Percentiles rank a stretch among this genome's conserved stretches.
Evolutionary conservation across 2,329 filamentous ascomycete species (phyloP).

Genomic region (Tolypocladium album): DNA sequence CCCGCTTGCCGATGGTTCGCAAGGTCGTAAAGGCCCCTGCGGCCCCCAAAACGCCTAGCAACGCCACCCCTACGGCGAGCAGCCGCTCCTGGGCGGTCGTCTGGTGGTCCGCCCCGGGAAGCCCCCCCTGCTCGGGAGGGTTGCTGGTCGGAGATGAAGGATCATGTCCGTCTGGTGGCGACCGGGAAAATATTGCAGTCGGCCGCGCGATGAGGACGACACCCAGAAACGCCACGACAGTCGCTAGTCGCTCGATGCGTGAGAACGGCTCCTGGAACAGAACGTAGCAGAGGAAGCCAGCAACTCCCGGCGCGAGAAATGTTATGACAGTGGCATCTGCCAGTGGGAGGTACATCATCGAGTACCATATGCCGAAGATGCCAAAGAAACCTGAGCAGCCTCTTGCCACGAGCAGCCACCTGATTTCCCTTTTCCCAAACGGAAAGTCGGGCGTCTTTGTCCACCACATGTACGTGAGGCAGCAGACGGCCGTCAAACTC

Average conservation of each 20-base stretch:
- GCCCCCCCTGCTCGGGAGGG: constrained; percentile 2
- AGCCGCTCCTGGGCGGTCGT: constrained; percentile 54
- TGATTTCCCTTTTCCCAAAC: constrained; percentile 55
- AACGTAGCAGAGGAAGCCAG: constrained; percentile 71
- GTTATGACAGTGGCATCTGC: constrained; percentile 85
- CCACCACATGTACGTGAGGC: constrained; percentile 64
- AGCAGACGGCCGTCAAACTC: constrained; percentile 57
- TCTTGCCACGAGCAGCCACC: constrained; percentile 56
- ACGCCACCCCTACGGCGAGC: constrained; percentile 56
- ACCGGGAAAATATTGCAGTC: constrained; percentile 36
- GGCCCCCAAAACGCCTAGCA: constrained; percentile 68
- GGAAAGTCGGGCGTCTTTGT: constrained; percentile 57
- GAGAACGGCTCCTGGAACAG: constrained; percentile 69
- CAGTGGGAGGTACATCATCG: constrained; percentile 65
- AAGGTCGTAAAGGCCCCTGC: constrained; percentile 66
- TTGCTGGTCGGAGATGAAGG: constrained; percentile 8
- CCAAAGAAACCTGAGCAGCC: constrained; percentile 66
- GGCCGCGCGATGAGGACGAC: constrained; percentile 78
- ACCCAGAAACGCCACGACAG: constrained; percentile 62
- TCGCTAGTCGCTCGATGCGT: constrained; percentile 64
- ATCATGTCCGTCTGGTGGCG: constrained; percentile 3
- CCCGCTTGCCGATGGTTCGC: constrained; percentile 67
- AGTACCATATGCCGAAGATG: constrained; percentile 64
- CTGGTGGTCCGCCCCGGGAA: constrained; percentile 23
- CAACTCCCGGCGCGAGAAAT: constrained; percentile 70